Conservation (phyloP, 306 rosid species). For the Sophora flavescens region DNA sequence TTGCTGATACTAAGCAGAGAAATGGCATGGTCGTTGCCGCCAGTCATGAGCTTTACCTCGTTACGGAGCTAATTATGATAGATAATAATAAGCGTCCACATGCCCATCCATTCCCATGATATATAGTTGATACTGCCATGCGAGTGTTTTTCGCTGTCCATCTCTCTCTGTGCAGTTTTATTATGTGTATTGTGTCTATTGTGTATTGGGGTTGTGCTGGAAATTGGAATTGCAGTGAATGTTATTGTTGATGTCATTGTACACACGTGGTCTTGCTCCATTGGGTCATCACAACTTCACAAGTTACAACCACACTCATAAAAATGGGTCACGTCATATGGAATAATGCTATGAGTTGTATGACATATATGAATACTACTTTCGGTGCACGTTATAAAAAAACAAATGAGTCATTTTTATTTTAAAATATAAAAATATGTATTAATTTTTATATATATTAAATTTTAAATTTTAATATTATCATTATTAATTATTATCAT, state of each 20-base stretch:
- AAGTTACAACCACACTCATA: not conserved
- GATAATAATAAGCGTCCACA: too few relatives aligned
- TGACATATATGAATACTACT: too few relatives aligned
- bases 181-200: too few relatives aligned
- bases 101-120: not conserved
- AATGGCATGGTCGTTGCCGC: conserved; percentile 15
- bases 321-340: not conserved
- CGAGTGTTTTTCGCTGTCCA: not conserved
- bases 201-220: not conserved
- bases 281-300: conserved; percentile 33
- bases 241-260: not conserved
- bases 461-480: too few relatives aligned
- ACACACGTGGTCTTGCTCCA: conserved; percentile 52
- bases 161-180: not conserved
- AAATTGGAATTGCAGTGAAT: not conserved
- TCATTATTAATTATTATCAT: too few relatives aligned
- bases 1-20: too few relatives aligned
- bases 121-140: not conserved
- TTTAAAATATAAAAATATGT: too few relatives aligned
- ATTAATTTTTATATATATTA: too few relatives aligned
- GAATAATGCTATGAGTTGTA: too few relatives aligned
- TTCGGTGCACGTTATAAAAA: too few relatives aligned
- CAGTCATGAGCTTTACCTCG: not conserved
- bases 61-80: not conserved
- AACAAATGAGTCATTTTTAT: too few relatives aligned